Conservation (phyloP, 768 basidiomycete species). For the Tricholoma flavovirens region DNA sequence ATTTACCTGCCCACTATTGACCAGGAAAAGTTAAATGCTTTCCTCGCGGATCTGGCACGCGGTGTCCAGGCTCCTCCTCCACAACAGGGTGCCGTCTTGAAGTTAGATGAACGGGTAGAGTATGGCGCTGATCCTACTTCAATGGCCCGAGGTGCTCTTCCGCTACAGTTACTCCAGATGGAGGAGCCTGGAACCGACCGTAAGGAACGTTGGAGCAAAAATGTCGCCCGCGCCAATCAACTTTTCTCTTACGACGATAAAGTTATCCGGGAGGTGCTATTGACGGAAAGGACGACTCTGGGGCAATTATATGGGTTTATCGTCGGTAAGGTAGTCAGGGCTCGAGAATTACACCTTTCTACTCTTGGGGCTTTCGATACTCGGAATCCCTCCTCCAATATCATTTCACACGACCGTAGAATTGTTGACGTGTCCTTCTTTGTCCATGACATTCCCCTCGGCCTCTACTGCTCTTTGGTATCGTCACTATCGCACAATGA, state of each 20-base stretch:
- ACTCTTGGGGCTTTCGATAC: constrained; percentile 44
- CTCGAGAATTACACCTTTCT: constrained; percentile 57
- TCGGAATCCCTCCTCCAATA: constrained; percentile 28
- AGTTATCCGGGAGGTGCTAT: constrained; percentile 52
- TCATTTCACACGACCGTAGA: constrained; percentile 48
- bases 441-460: constrained; percentile 57
- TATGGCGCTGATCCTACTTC: constrained; percentile 41
- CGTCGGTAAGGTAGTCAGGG: constrained; percentile 58
- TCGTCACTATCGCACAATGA: constrained; percentile 52
- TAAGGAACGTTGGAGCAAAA: constrained; percentile 41
- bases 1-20: constrained; percentile 58
- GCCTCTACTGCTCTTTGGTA: constrained; percentile 60
- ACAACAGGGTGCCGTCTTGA: constrained; percentile 35
- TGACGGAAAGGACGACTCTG: constrained; percentile 67
- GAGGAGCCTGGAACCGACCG: constrained; percentile 37
- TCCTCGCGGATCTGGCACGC: constrained; percentile 51
- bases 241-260: constrained; percentile 49
- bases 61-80: constrained; percentile 27
- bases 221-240: constrained; percentile 40
- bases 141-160: constrained; percentile 28
- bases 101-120: constrained; percentile 48
- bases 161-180: constrained; percentile 41
- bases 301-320: constrained; percentile 73
- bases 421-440: constrained; percentile 60
- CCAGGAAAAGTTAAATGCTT: constrained; percentile 49